Percentiles rank a stretch among this genome's conserved stretches.
Conservation (phyloP, 1,139 yeast species). For the Suhomyces coccinellae region DNA sequence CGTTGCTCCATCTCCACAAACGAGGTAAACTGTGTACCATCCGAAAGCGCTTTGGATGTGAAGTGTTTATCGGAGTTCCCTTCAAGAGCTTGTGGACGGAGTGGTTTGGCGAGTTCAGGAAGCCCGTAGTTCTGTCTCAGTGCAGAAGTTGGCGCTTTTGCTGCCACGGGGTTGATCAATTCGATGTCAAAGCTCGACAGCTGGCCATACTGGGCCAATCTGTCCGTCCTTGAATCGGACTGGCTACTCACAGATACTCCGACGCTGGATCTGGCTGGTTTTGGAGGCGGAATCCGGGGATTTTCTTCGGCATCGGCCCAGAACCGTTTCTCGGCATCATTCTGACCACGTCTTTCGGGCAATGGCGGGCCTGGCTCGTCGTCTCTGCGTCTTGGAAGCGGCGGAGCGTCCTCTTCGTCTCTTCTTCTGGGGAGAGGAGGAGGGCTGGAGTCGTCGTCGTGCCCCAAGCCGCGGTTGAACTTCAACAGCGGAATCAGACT, state of each 20-base stretch:
- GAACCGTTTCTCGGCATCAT: not conserved
- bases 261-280: slow-evolving; percentile 10
- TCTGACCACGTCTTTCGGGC: slow-evolving; percentile 18
- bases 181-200: slow-evolving; percentile 18
- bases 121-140: not conserved
- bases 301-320: slow-evolving; percentile 7
- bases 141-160: not conserved
- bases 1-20: slow-evolving; percentile 25
- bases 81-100: too few relatives aligned
- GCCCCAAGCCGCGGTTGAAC: slow-evolving; percentile 19
- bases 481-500: slow-evolving; percentile 21
- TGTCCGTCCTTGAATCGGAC: not conserved
- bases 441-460: slow-evolving; percentile 6
- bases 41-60: not conserved
- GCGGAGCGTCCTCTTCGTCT: slow-evolving; percentile 14
- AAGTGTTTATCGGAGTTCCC: too few relatives aligned
- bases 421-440: slow-evolving; percentile 14
- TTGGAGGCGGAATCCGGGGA: slow-evolving; percentile 13
- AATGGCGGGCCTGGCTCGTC: slow-evolving; percentile 11
- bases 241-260: not conserved
- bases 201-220: not conserved
- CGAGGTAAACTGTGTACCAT: slow-evolving; percentile 15
- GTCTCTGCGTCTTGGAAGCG: slow-evolving; percentile 19
- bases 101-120: too few relatives aligned
- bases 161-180: slow-evolving; percentile 24